Base-by-base conservation (phyloP, 306 rosid species). In the Castanea crenata region DNA sequence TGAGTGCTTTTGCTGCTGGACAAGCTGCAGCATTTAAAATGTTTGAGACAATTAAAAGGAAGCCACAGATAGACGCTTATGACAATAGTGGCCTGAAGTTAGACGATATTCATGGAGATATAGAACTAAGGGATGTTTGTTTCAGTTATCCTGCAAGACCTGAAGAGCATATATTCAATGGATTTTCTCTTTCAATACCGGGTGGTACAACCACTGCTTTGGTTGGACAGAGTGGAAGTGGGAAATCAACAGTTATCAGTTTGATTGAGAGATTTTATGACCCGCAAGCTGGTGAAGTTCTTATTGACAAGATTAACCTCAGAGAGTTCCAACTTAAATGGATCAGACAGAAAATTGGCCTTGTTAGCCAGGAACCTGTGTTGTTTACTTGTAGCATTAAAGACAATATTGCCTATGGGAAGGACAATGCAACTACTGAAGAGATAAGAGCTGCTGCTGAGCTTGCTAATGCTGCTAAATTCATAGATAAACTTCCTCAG, bases 201-300 rank as follows among this genome's bases (percentile, higher is more conserved):
- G 88, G 92, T 49, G 98, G 98, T 25, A 84, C 83, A 29, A 91
- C 93, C 35, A 79, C 82, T 55, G 97, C 98, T 73, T 82, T 93
- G 83, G 98, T 93, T 38, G 98, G 98, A 32, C 88, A 93, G 71
- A 93, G 98, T 56, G 98, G 97, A 29, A 91, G 98, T 84, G 98
- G 98, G 4, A 93, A 93, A 79, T 90, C 98, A 12, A 91, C 98
- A 0, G 86, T 93, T 20, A 70, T 91, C 71, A 87, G 92, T 86
- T 83, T 93, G 83, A 85, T 91, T 34, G 93, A 93, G 87, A 88
- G 98, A 79, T 93, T 90, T 78, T 93, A 93, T 85, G 98, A 93
- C 78, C 98, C 97, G 6, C 90, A 83, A 23, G 79, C 84, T 16
- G 97, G 98, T 54, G 86, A 89, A 84, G 90, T 93, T 73, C 88